Conservation (phyloP, 1,139 yeast genomes). For the Sugiyamaella neomexicana region DNA sequence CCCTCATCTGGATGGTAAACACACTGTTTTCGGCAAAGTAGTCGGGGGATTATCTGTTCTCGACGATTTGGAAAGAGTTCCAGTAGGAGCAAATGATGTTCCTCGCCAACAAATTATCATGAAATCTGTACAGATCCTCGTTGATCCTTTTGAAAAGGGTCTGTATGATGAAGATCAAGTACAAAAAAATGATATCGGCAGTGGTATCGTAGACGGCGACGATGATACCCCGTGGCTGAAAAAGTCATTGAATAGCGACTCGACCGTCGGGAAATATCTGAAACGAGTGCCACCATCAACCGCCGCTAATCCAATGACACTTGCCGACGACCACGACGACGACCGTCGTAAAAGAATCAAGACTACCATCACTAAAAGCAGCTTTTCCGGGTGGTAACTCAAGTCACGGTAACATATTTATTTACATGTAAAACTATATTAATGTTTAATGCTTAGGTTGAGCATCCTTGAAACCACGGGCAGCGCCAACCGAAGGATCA, state of each 20-base stretch:
- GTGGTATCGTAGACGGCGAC: slow-evolving; percentile 15
- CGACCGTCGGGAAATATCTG: slow-evolving; percentile 31
- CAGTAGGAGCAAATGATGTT: slow-evolving; percentile 35
- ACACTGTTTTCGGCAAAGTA: slow-evolving; percentile 77
- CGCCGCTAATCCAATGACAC: background rate
- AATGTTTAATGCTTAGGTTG: slow-evolving; percentile 2
- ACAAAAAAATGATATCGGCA: slow-evolving; percentile 6
- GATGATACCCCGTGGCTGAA: slow-evolving; percentile 36
- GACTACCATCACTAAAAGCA: slow-evolving; percentile 29
- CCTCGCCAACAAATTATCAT: slow-evolving; percentile 43
- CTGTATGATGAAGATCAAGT: slow-evolving; percentile 32
- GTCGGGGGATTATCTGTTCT: slow-evolving; percentile 76
- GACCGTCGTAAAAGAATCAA: slow-evolving; percentile 19
- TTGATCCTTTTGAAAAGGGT: slow-evolving; percentile 67
- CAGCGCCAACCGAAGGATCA: slow-evolving; percentile 24
- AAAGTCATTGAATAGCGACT: slow-evolving; percentile 12
- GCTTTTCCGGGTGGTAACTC: slow-evolving; percentile 33
- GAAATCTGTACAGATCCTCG: slow-evolving; percentile 67
- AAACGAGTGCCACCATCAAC: slow-evolving; percentile 7
- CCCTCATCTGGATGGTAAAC: slow-evolving; percentile 73
- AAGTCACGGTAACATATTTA: background rate
- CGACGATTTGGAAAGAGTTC: slow-evolving; percentile 60
- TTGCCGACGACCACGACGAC: slow-evolving; percentile 7
- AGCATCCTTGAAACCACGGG: slow-evolving; percentile 10
- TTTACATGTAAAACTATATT: background rate